Conservation (phyloP, 768 basidiomycete genomes). For the Auriscalpium vulgare region DNA sequence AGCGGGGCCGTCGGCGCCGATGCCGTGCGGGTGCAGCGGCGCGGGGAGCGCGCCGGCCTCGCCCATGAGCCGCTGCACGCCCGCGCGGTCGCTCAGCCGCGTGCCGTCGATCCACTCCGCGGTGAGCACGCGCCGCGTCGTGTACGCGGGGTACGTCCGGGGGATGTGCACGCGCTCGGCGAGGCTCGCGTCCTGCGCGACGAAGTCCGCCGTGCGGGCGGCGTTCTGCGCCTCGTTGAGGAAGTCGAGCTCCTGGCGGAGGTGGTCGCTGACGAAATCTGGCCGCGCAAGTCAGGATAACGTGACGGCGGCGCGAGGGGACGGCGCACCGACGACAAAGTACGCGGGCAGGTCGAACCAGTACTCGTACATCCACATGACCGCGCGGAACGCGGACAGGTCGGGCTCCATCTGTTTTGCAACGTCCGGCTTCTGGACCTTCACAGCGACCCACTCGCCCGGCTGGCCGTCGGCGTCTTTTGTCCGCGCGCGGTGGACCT, state of each 20-base stretch:
- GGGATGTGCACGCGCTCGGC: conserved; percentile 72
- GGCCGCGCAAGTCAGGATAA: neutral
- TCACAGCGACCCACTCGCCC: conserved; percentile 79
- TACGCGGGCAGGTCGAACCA: conserved; percentile 85
- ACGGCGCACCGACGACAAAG: conserved; percentile 58
- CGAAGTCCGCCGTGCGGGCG: conserved; percentile 53
- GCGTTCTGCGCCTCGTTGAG: conserved; percentile 74
- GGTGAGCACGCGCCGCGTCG: conserved; percentile 72
- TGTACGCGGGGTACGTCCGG: conserved; percentile 58
- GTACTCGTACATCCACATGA: conserved; percentile 75
- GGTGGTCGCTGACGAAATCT: conserved; percentile 77
- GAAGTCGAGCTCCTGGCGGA: conserved; percentile 81
- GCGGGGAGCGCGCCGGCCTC: conserved; percentile 23
- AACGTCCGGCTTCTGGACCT: conserved; percentile 87
- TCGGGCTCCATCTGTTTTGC: conserved; percentile 84
- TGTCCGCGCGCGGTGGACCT: conserved; percentile 77
- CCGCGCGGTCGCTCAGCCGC: conserved; percentile 57
- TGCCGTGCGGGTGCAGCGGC: conserved; percentile 6
- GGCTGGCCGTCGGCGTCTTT: conserved; percentile 24
- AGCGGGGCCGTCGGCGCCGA: neutral
- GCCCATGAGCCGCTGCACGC: conserved; percentile 53
- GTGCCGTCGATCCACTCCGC: conserved; percentile 83
- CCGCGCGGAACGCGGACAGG: conserved; percentile 55
- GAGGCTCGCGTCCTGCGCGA: conserved; percentile 65
- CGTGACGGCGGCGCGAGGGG: neutral